Base-by-base conservation (phyloP, 495 filamentous ascomycete genomes). In the Neurospora tetrasperma region DNA sequence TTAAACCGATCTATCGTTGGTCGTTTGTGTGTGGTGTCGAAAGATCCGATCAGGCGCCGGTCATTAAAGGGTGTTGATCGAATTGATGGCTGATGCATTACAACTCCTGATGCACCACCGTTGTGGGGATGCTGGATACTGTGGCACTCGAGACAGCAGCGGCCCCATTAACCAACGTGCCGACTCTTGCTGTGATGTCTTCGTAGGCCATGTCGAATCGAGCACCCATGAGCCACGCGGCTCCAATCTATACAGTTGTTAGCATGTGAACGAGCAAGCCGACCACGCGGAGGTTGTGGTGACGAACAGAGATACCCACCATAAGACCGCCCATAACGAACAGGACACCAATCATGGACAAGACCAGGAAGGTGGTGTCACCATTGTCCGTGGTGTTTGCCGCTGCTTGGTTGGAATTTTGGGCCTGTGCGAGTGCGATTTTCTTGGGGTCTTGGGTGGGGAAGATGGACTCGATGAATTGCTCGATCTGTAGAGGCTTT, bases 381-480 rank as follows among this genome's bases (percentile, higher is more conserved):
- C 74, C 73, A n/a, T 75, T 70, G 71, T 80, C 77, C 75, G 78
- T 83, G 41, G 54, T 35, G 27, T 66, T 66, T 12, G 68, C 70
- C 8, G 77, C 68, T 16, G 74, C 77, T 9, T 78, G 46, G n/a
- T 78, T 48, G 42, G 70, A 42, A 70, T 76, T 74, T 69, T 73
- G 80, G 0, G 79, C 80, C 23, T 79, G 75, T 46, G 78, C 54
- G 9, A 79, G 73, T 31, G 76, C 73, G n/a, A 87, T 75, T 41
- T 81, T 80, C 77, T 86, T 86, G 42, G 84, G 81, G 68, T 85
- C 84, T 77, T 86, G 86, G 16, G 89, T 88, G 7, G 96, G 96
- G 89, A 94, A 99, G 77, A 99, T 91, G 8, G 89, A 88, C 80
- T 99, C 96, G 75, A 98, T 97, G 81, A 97, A 99, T 86, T 97